A percentile compares a stretch with the other conserved stretches of the same genome.
Evolutionary conservation across 148 eudicot species (phyloP).

Genomic region (Beta vulgaris): DNA sequence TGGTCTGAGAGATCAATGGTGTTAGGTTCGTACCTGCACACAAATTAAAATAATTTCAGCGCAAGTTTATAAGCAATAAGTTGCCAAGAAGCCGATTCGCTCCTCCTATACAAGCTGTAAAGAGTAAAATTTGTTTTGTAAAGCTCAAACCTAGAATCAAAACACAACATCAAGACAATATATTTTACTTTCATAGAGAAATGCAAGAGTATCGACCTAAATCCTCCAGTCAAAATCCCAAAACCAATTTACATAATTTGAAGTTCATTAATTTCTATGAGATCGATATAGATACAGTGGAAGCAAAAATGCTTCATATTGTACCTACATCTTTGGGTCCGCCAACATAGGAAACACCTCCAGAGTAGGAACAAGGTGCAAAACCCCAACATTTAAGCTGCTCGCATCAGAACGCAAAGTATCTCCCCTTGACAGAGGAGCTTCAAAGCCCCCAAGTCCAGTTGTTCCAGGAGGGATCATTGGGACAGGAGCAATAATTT

Average conservation of each 20-base stretch:
- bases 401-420: slow-evolving; percentile 91
- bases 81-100: background rate
- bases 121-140: background rate
- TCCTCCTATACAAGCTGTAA: background rate
- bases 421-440: slow-evolving; percentile 85
- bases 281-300: background rate
- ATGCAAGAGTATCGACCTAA: background rate
- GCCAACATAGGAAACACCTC: slow-evolving; percentile 89
- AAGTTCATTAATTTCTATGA: background rate
- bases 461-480: slow-evolving; percentile 80
- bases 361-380: slow-evolving; percentile 90
- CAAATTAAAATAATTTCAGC: background rate
- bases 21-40: slow-evolving; percentile 87
- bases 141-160: background rate
- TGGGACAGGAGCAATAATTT: slow-evolving; percentile 92
- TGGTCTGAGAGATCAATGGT: slow-evolving; percentile 89
- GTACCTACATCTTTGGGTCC: slow-evolving; percentile 72
- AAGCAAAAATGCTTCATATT: slow-evolving; percentile 9
- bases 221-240: background rate
- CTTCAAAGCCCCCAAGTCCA: slow-evolving; percentile 98
- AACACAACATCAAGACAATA: background rate
- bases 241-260: background rate
- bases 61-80: background rate
- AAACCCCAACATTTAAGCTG: slow-evolving; percentile 90
- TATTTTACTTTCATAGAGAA: background rate